phyloP scores from a whole-genome alignment of 23 red algal species.

The Gracilaria gracilis region DNA sequence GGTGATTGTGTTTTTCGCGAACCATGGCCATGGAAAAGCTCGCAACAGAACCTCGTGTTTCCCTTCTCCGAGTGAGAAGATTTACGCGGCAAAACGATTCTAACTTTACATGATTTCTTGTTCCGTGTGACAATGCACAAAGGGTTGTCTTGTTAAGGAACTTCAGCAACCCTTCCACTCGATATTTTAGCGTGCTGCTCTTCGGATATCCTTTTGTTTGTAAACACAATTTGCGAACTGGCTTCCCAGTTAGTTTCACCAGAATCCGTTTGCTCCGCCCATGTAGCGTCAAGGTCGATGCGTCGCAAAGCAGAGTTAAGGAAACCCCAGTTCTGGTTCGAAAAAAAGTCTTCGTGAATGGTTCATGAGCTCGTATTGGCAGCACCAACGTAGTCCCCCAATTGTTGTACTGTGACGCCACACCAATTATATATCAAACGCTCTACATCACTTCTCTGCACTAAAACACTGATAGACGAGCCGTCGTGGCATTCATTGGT shows the following conservation, averaged over 20 bases:
- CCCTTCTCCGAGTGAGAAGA: not conserved
- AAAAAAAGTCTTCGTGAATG: not conserved
- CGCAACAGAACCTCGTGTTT: not conserved
- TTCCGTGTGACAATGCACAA: not conserved
- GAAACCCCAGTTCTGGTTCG: no score
- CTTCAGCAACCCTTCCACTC: not conserved
- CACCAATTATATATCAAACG: constrained; percentile 38
- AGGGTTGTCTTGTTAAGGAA: not conserved
- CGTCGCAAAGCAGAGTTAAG: no score
- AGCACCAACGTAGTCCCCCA: not conserved
- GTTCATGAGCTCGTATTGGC: not conserved
- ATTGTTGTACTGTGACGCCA: constrained; percentile 37
- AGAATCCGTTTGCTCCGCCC: not conserved
- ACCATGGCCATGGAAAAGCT: not conserved
- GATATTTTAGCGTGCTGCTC: not conserved
- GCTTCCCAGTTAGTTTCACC: not conserved
- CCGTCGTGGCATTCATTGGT: not conserved
- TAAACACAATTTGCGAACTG: constrained; percentile 4
- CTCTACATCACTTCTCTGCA: constrained; percentile 35
- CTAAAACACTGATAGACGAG: not conserved
- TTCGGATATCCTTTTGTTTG: not conserved
- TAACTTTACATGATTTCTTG: not conserved
- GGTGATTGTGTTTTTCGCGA: not conserved
- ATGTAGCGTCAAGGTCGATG: no score
- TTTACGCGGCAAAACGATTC: not conserved